Evolutionary conservation across 371 early-diverging fungal species (phyloP), one percentile per base, ranked within the genome.

Genomic region (Rhizomucor miehei): DNA sequence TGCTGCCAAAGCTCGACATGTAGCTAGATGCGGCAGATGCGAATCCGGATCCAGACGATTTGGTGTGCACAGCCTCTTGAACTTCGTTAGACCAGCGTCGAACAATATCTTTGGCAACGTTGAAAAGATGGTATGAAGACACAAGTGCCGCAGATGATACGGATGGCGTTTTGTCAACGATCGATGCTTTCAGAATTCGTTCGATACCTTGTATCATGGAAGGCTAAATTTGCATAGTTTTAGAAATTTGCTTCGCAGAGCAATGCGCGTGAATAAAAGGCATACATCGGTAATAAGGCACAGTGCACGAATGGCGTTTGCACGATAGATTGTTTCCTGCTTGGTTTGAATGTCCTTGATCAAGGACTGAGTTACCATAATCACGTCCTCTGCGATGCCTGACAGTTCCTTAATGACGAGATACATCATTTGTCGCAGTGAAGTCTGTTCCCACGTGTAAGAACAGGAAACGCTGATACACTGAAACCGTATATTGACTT

Each of bases 321-420:
- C 93, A 37, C 97, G 84, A 65, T 94, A 94, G 44, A 91, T 87
- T 36, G 93, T 85, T 50, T 91, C 90, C 29, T 88, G 82, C 56
- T 92, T 94, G 29, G 93, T 88, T 70, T 94, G 96, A 82, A 96
- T 95, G 69, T 99, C 99, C 75, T 95, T 92, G 74, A 93, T 94
- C 57, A 99, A 72, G 54, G 91, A 90, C 62, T 91, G 90, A 13
- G 96, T 99, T 50, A 94, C 94, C 92, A 98, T 95, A 63, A 98
- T 93, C 29, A 96, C 95, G 80, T 97, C 93, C 67, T 97, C 92
- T 48, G 97, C 94, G 52, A 90, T 84, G 17, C 81, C 84, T 39
- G 95, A 86, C 14, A 99, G 83, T 71, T 97, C 97, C 71, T 97
- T 97, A 75, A 99, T 98, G 45, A 91, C 90, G 47, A 98, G 79